phyloP scores from a whole-genome alignment of 1,284 basidiomycete genomes.

The Veloboletus limbatus region DNA sequence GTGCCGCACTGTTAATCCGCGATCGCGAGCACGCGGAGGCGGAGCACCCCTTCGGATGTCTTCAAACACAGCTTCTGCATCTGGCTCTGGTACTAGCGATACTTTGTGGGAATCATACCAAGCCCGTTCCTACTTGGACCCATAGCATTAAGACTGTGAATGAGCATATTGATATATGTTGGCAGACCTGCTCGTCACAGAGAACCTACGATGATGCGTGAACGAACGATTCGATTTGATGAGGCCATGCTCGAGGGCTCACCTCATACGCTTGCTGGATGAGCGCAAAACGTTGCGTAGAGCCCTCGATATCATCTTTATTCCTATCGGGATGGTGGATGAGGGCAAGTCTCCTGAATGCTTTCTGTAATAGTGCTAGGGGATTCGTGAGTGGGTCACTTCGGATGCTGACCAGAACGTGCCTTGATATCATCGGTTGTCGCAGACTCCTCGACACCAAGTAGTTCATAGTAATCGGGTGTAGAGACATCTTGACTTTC shows the following conservation, averaged over 20 bases:
- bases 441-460: conserved; percentile 78
- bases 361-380: conserved; percentile 48
- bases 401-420: conserved; percentile 17
- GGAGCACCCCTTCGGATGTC: conserved; percentile 76
- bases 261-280: conserved; percentile 95
- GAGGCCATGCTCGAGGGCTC: conserved; percentile 8
- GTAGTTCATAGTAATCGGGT: conserved; percentile 77
- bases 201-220: conserved; percentile 53
- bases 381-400: neutral
- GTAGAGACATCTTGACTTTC: conserved; percentile 30
- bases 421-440: conserved; percentile 89
- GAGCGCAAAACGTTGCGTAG: conserved; percentile 85
- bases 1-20: conserved; percentile 80
- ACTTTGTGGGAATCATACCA: conserved; percentile 98
- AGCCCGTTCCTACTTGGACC: conserved; percentile 80
- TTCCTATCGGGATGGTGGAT: conserved; percentile 93
- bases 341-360: conserved; percentile 81
- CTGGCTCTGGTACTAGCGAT: conserved; percentile 79
- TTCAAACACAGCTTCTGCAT: conserved; percentile 80
- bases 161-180: conserved; percentile 3
- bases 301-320: conserved; percentile 75
- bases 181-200: conserved; percentile 85
- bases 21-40: conserved; percentile 66
- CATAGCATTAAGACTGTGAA: conserved; percentile 17
- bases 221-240: neutral